Conservation (phyloP, 371 early-diverging fungal species). For the Apophysomyces ossiformis region DNA sequence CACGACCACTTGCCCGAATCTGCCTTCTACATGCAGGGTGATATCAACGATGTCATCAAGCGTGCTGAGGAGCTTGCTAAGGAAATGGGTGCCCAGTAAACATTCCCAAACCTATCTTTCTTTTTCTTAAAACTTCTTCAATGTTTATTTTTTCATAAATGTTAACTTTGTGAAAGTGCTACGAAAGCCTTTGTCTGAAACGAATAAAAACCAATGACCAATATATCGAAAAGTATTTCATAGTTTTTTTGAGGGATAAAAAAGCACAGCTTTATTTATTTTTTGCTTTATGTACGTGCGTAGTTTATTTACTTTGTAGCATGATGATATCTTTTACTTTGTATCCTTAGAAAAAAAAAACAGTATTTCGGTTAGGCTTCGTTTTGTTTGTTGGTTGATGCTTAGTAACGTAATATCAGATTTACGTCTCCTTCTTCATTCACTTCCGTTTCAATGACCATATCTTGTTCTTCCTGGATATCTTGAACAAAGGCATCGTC, state of each 20-base stretch:
- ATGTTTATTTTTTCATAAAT: slow-evolving; percentile 1
- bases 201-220: not conserved
- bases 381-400: not conserved
- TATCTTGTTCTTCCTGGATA: slow-evolving; percentile 59
- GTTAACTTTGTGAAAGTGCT: not conserved
- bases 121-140: not conserved
- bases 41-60: slow-evolving; percentile 88
- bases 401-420: slow-evolving; percentile 52
- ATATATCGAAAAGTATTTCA: not conserved
- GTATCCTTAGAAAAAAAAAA: too few relatives aligned
- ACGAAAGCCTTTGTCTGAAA: slow-evolving; percentile 7
- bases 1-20: slow-evolving; percentile 93
- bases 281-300: not conserved
- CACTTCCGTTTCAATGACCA: slow-evolving; percentile 51
- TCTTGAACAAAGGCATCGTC: slow-evolving; percentile 57
- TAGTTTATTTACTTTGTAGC: not conserved
- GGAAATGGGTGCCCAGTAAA: slow-evolving; percentile 34
- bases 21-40: slow-evolving; percentile 97
- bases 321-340: too few relatives aligned
- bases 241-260: not conserved
- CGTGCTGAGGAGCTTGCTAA: slow-evolving; percentile 72
- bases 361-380: not conserved
- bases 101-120: not conserved
- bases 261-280: slow-evolving; percentile 1
- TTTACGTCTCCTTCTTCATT: slow-evolving; percentile 50